Percentiles rank a stretch among this genome's conserved stretches.
phyloP scores from a whole-genome alignment of 2,329 filamentous ascomycete species.

The Cladosporium sp. region DNA sequence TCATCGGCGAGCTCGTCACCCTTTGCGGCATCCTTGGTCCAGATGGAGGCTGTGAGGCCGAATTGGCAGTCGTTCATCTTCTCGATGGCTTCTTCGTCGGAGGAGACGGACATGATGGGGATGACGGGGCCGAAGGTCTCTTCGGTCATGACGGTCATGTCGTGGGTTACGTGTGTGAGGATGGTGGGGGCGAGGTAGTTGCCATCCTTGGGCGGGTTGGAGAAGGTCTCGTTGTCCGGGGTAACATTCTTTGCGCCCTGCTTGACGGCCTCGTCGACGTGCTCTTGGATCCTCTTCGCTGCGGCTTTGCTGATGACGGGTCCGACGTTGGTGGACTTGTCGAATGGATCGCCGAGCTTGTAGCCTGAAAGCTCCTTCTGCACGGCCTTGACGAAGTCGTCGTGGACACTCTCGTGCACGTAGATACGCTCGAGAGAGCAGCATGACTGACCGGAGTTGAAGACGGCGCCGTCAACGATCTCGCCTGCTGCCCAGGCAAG shows the following conservation, averaged over 20 bases:
- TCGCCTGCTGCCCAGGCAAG: slow-evolving; percentile 88
- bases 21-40: slow-evolving; percentile 81
- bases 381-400: slow-evolving; percentile 74
- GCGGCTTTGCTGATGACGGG: slow-evolving; percentile 83
- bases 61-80: slow-evolving; percentile 96
- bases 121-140: slow-evolving; percentile 96
- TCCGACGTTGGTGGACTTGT: slow-evolving; percentile 77
- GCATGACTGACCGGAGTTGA: slow-evolving; percentile 98
- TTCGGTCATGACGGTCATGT: slow-evolving; percentile 85
- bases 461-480: slow-evolving; percentile 92
- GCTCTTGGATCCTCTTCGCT: slow-evolving; percentile 71
- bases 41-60: slow-evolving; percentile 92
- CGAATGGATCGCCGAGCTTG: slow-evolving; percentile 82
- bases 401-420: slow-evolving; percentile 81
- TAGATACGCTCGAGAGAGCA: slow-evolving; percentile 92
- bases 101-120: slow-evolving; percentile 80
- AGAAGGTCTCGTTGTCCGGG: slow-evolving; percentile 77
- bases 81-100: slow-evolving; percentile 75
- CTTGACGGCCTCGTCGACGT: slow-evolving; percentile 77
- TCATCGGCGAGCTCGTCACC: slow-evolving; percentile 75
- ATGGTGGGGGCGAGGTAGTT: slow-evolving; percentile 89
- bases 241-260: slow-evolving; percentile 85
- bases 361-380: slow-evolving; percentile 77
- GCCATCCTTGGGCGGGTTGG: slow-evolving; percentile 69
- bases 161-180: slow-evolving; percentile 74